phyloP scores from a whole-genome alignment of 768 basidiomycete genomes.

The Leccinum arenicola region DNA sequence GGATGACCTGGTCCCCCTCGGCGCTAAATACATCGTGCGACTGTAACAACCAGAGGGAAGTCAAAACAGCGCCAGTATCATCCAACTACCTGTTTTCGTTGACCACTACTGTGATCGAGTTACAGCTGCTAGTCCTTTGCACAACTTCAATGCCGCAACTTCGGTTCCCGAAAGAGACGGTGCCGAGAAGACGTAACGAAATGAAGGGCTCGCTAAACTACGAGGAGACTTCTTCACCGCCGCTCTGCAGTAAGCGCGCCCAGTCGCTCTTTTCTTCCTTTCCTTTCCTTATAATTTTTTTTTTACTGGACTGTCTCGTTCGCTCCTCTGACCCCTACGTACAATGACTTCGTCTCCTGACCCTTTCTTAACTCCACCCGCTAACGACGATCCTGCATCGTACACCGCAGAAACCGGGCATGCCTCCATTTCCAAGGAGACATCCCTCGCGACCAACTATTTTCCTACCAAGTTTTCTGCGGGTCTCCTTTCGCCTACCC shows the following conservation, averaged over 20 bases:
- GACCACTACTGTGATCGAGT: too few species aligned
- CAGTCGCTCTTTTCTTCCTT: neutral
- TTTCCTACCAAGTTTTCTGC: slow-evolving; percentile 73
- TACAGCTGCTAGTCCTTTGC: too few species aligned
- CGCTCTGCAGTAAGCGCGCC: neutral
- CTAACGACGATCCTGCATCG: neutral
- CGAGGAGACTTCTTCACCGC: too few species aligned
- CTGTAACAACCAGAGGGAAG: too few species aligned
- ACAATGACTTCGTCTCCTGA: neutral
- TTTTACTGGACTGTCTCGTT: slow-evolving; percentile 2
- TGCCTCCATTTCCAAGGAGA: slow-evolving; percentile 1
- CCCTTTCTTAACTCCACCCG: slow-evolving; percentile 9
- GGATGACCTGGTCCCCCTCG: too few species aligned
- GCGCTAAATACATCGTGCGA: too few species aligned
- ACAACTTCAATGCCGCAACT: too few species aligned
- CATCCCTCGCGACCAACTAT: slow-evolving; percentile 65
- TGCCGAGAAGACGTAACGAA: neutral
- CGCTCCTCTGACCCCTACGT: slow-evolving; percentile 31
- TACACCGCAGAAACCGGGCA: neutral
- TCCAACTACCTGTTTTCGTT: too few species aligned
- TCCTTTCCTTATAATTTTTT: neutral
- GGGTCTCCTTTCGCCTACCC: slow-evolving; percentile 39
- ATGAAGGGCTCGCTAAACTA: neutral
- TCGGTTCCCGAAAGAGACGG: too few species aligned
- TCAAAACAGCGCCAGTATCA: too few species aligned